Evolutionary conservation across 768 basidiomycete species (phyloP), one percentile per base, ranked within the genome.

Genomic region (Symmetrospora coprosmae): DNA sequence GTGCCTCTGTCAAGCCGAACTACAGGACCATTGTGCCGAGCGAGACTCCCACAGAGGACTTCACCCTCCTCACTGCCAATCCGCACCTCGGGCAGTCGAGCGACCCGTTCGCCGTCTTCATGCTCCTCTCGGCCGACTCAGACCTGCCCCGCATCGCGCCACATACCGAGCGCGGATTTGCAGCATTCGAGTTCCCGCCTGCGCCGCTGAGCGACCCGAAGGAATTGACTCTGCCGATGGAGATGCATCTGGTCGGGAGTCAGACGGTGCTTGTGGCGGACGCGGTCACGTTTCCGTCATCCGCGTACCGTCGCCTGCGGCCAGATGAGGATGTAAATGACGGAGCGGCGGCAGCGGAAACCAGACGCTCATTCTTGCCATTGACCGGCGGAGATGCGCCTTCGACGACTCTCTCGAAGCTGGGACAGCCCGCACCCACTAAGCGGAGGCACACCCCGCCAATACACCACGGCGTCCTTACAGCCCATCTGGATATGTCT

Each of bases 101-200:
- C 69, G 85, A 89, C 66, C 83, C 87, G 0, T 74, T 78, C 55
- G 76, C 82, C 1, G 80, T 91, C 19, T 66, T 90, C 45, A 69
- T 84, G 43, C 70, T 85, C 2, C 76, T 79, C 0, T 81, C 81
- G 35, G 74, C 76, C 0, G 74, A 76, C 56, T 39, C 66, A 2
- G 45, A 40, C 0, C 67, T 72, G 4, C 69, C 73, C 0, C 64
- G 64, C 17, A 60, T 71, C 27, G 66, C 62, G 1, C 66, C 68
- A 1, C 75, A 75, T 4, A 61, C 60, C n/a, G 47, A 61, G 38
- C 39, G 48, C 19, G 49, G 48, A 4, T 40, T 61, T 21, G 73
- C 74, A 7, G 81, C 81, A 1, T 81, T 77, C 66, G 76, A 81
- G 50, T 90, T 84, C 68, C 87, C 87, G 8, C 86, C 87, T 3